Conservation (phyloP, 176 grass and related monocot species). For the Juncus effusus region DNA sequence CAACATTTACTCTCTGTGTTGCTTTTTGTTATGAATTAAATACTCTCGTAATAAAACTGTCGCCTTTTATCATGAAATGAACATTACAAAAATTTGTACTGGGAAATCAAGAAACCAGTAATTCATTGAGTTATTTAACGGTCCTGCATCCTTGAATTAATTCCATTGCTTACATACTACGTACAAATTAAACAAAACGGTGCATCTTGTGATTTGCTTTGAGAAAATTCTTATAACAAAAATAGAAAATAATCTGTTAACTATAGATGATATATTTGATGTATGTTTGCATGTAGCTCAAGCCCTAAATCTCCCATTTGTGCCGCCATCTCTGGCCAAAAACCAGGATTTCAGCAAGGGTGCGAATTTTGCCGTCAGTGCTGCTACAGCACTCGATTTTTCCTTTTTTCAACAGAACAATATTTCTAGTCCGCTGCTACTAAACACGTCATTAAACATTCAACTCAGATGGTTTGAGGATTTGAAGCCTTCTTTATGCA, state of each 20-base stretch:
- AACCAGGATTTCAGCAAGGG: conserved; percentile 23
- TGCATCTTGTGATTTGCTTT: too few relatives aligned
- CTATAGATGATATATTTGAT: background rate
- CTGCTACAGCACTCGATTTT: conserved; percentile 34
- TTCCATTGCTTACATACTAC: too few relatives aligned
- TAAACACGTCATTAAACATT: conserved; percentile 34
- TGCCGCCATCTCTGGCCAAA: conserved; percentile 6
- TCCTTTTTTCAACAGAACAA: conserved; percentile 33
- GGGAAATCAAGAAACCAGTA: too few relatives aligned
- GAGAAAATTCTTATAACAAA: too few relatives aligned
- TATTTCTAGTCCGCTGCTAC: background rate
- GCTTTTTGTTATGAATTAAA: background rate
- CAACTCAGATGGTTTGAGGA: conserved; percentile 54
- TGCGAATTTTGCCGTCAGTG: conserved; percentile 45
- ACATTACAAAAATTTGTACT: too few relatives aligned
- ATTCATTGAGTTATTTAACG: too few relatives aligned
- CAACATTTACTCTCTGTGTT: too few relatives aligned
- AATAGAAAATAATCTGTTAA: too few relatives aligned
- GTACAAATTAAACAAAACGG: too few relatives aligned
- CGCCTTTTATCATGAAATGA: too few relatives aligned
- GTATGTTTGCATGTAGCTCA: conserved; percentile 25
- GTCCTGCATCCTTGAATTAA: too few relatives aligned
- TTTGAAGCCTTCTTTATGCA: conserved; percentile 41
- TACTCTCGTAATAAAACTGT: background rate
- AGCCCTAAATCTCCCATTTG: conserved; percentile 37